Evolutionary conservation across 2,329 filamentous ascomycete species (phyloP), one percentile per base, ranked within the genome.

Genomic region (Pyrenophora tritici-repentis): DNA sequence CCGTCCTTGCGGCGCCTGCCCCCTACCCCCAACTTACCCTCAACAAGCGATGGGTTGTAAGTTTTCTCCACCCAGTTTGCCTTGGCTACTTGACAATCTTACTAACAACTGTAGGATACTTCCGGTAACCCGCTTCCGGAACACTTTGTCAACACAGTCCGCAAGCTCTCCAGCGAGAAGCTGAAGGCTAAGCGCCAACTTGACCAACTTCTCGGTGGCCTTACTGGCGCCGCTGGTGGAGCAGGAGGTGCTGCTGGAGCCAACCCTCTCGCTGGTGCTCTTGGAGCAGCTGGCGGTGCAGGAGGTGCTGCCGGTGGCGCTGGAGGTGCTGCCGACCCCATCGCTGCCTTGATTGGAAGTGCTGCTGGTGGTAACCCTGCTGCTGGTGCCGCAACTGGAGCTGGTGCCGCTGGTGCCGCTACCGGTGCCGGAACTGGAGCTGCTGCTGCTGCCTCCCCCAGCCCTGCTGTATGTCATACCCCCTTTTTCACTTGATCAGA

Each of bases 1-100:
- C 62, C 4, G 45, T 63, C 42, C 49, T 67, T 24, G 65, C 68
- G n/a, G 67, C 63, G 6, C 68, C 68, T 6, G 54, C 61, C 12
- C 51, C 62, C 9, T 54, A 50, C 42, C 41, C 59, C 7, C 17
- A 42, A 4, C 12, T 35, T 16, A 53, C 54, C 40, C 39, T 63
- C 41, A 45, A 40, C 13, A 68, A 61, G 58, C 59, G 59, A 50
- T 69, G 54, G 54, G 65, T 64, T 16, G 65, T 66, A 59, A 35
- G 63, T 61, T 17, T 37, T 35, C 12, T 35, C n/a, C 17, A 3
- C 3, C 4, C 5, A 17, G 12, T 41, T 41, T 41, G 9, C 9
- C n/a, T 41, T 16, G 37, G 3, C 8, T 6, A 26, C 14, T 5
- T 4, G 7, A 12, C 5, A 12, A 18, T 9, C 13, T 16, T 14